Evolutionary conservation across 2,329 filamentous ascomycete genomes (phyloP).

Genomic region (Anthostomella pinea): DNA sequence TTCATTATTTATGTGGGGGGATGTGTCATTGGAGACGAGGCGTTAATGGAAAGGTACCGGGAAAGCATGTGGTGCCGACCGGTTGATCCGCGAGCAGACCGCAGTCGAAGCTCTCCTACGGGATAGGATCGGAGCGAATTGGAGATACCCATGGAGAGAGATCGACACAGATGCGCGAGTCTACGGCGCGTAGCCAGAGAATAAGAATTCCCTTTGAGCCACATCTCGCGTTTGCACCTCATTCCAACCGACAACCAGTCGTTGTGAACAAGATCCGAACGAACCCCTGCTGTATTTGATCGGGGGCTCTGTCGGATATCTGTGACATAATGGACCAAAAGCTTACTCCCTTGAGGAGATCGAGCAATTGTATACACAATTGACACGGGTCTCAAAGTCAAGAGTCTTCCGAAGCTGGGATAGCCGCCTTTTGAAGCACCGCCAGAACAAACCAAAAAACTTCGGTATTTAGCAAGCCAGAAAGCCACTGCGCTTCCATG

Average conservation of each 20-base stretch:
- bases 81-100: slow-evolving; percentile 2
- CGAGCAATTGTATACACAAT: background rate
- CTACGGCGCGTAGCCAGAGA: background rate
- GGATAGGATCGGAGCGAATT: slow-evolving; percentile 9
- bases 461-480: too few species aligned
- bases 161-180: background rate
- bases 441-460: too few species aligned
- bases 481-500: slow-evolving; percentile 26
- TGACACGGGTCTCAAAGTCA: background rate
- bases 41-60: background rate
- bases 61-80: background rate
- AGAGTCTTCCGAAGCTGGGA: background rate
- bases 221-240: background rate
- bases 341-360: background rate
- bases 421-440: too few species aligned
- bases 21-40: background rate
- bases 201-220: background rate
- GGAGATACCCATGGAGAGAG: too few species aligned
- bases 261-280: background rate
- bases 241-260: too few species aligned
- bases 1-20: too few species aligned
- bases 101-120: slow-evolving; percentile 8
- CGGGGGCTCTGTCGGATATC: background rate
- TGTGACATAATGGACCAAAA: background rate
- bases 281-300: background rate